Evolutionary conservation across 192 early-diverging fungal species (phyloP), one percentile per base, ranked within the genome.

Genomic region (Umbelopsis sp.): DNA sequence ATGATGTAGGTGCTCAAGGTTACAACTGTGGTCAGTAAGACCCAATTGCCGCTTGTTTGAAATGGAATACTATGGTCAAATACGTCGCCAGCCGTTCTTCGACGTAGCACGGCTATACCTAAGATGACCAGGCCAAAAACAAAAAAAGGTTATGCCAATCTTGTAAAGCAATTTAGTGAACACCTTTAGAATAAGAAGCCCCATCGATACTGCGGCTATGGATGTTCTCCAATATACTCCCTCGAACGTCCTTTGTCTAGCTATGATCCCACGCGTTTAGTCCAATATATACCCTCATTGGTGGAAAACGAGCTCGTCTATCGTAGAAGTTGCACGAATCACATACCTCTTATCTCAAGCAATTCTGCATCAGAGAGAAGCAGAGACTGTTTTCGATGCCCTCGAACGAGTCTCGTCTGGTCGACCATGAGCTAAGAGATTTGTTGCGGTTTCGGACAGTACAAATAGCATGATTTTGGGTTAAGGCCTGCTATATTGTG

Each of bases 161-260:
- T 78, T 74, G 71, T 88, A 86, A 49, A 88, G 86, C 13, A 77
- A 64, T 27, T 46, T 70, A 18, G 83, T 84, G 64, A 88, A 88
- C 23, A 88, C 72, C 21, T 84, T 83, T 15, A 88, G 46, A 52
- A 88, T 80, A 22, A 88, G 51, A 50, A 88, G 72, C 5, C 84
- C 84, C 49, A 80, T 82, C 3, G 82, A 82, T 46, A 88, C 86
- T 41, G 86, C 49, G 11, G 81, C 80, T 12, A 88, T 61, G 45
- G 82, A 78, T 12, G 86, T 88, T 46, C 86, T 49, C 84, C 84
- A 84, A 72, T 88, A 88, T 22, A 84, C 84, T 3, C 86, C 86
- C 70, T 88, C 86, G 55, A 86, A 88, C 0, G 86, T 88, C n/a
- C 86, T 45, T 49, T 88, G 84, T 2, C 81, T 72, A 10, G 86